Evolutionary conservation across 129 eudicot genomes (phyloP).

Genomic region (Pseudognaphalium luteoalbum): DNA sequence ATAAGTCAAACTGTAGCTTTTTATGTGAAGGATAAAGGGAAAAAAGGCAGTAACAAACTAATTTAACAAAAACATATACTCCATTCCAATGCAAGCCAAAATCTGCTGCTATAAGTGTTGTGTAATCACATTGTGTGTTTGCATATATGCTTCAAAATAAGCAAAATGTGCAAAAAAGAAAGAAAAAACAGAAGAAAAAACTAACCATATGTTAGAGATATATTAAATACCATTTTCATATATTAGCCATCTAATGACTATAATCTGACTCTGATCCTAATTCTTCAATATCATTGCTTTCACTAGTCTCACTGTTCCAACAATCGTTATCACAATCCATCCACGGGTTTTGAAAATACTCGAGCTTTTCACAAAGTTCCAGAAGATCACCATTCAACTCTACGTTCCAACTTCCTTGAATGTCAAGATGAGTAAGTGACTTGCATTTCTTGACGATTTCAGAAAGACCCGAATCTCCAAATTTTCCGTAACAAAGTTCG

Average conservation of each 20-base stretch:
- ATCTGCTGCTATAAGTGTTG: neutral
- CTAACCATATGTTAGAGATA: no score
- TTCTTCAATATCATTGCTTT: neutral
- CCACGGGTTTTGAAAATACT: slow-evolving; percentile 28
- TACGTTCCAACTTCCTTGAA: slow-evolving; percentile 37
- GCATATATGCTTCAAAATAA: neutral
- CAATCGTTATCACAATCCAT: slow-evolving; percentile 3
- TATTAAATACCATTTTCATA: slow-evolving; percentile 2
- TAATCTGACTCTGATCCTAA: slow-evolving; percentile 14
- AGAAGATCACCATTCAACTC: slow-evolving; percentile 28
- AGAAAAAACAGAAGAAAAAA: neutral
- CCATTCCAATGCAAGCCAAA: neutral
- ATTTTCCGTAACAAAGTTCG: slow-evolving; percentile 34
- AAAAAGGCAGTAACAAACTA: neutral
- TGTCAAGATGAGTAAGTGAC: slow-evolving; percentile 32
- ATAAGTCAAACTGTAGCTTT: neutral
- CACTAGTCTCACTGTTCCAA: slow-evolving; percentile 1
- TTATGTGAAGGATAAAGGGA: no score
- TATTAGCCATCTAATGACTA: neutral
- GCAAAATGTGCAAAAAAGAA: neutral
- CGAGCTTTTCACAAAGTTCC: slow-evolving; percentile 29
- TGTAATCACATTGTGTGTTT: neutral
- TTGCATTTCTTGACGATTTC: slow-evolving; percentile 39
- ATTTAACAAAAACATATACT: neutral
- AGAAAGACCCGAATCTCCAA: slow-evolving; percentile 40